Percentiles rank a stretch among this genome's conserved stretches.
Evolutionary conservation across 768 basidiomycete genomes (phyloP).

Genomic region (Neoboletus magnificus): DNA sequence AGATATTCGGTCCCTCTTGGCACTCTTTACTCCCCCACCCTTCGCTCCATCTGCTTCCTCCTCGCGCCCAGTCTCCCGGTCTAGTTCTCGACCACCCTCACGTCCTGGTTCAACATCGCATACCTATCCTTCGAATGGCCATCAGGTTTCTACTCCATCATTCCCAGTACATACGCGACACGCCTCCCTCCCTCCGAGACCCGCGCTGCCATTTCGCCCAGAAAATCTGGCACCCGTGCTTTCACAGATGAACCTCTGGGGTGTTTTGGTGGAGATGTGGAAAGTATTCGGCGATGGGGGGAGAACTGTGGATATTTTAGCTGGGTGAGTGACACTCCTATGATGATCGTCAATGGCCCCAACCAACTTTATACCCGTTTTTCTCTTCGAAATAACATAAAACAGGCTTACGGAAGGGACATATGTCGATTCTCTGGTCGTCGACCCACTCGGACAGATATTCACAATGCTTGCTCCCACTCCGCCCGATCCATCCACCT

Average conservation of each 20-base stretch:
- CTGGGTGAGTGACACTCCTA: slow-evolving; percentile 19
- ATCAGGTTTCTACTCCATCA: slow-evolving; percentile 4
- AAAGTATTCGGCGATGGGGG: slow-evolving; percentile 16
- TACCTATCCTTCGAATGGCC: slow-evolving; percentile 1
- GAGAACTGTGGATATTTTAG: slow-evolving; percentile 23
- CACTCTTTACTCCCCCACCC: slow-evolving; percentile 14
- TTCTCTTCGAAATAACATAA: not conserved
- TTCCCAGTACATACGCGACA: slow-evolving; percentile 9
- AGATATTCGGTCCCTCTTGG: slow-evolving; percentile 22
- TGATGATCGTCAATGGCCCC: not conserved
- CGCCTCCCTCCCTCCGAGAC: not conserved
- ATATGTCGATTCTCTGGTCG: slow-evolving; percentile 20
- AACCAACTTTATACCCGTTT: not conserved
- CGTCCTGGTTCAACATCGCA: slow-evolving; percentile 18
- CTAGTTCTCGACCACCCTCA: slow-evolving; percentile 23
- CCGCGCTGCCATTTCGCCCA: slow-evolving; percentile 17
- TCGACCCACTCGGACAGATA: slow-evolving; percentile 28
- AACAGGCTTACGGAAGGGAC: slow-evolving; percentile 28
- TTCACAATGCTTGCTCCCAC: slow-evolving; percentile 23
- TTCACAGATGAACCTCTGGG: slow-evolving; percentile 19
- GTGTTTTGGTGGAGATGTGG: slow-evolving; percentile 29
- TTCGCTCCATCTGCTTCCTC: slow-evolving; percentile 1
- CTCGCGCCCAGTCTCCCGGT: slow-evolving; percentile 20
- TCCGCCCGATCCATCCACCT: slow-evolving; percentile 3
- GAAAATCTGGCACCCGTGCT: slow-evolving; percentile 20